Conservation (phyloP, 495 filamentous ascomycete genomes). For the Glonium stellatum region DNA sequence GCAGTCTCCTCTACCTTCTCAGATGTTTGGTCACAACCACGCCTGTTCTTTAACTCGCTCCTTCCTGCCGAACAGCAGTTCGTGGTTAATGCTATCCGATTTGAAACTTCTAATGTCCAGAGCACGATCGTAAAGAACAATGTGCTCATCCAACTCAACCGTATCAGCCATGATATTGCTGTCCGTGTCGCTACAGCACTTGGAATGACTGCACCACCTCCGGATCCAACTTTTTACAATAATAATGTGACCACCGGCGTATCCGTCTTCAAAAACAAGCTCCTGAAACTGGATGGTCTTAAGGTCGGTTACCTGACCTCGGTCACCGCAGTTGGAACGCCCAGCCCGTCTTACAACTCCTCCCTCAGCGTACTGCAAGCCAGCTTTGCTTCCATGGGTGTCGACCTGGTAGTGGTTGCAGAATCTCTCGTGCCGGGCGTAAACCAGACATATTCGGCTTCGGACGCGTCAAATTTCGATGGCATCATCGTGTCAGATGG, state of each 20-base stretch:
- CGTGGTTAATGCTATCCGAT: conserved; percentile 70
- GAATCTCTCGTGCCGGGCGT: conserved; percentile 52
- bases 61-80: conserved; percentile 65
- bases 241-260: conserved; percentile 59
- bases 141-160: conserved; percentile 64
- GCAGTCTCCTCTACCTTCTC: conserved; percentile 57
- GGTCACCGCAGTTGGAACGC: not conserved
- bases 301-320: conserved; percentile 62
- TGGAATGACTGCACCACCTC: conserved; percentile 37
- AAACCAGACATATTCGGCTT: conserved; percentile 61
- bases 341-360: conserved; percentile 28
- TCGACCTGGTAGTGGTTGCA: conserved; percentile 56
- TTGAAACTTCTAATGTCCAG: conserved; percentile 57
- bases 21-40: conserved; percentile 70
- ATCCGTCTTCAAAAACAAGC: conserved; percentile 50
- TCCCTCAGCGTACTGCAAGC: conserved; percentile 38
- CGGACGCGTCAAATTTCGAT: conserved; percentile 67
- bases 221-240: conserved; percentile 62
- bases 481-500: conserved; percentile 57
- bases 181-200: conserved; percentile 57
- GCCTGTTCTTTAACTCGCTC: conserved; percentile 73
- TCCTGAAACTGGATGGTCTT: conserved; percentile 56
- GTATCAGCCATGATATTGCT: conserved; percentile 62
- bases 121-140: conserved; percentile 53
- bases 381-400: conserved; percentile 41